Conservation (phyloP, 306 rosid species). For the Malus fusca region DNA sequence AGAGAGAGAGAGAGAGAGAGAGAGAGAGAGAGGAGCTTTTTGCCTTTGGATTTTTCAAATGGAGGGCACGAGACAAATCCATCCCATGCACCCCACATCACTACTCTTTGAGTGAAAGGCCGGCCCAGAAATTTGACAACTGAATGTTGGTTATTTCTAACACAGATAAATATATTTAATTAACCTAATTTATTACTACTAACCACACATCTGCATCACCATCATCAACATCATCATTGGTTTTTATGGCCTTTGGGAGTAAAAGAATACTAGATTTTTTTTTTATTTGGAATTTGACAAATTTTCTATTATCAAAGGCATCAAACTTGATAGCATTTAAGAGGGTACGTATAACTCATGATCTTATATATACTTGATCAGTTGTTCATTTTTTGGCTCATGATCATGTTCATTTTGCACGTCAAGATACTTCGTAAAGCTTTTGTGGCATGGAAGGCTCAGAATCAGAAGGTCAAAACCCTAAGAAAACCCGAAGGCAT, state of each 20-base stretch:
- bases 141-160: not conserved
- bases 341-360: too few relatives aligned
- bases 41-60: slow-evolving; percentile 14
- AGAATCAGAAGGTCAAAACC: not conserved
- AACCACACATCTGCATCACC: slow-evolving; percentile 7
- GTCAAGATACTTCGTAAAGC: not conserved
- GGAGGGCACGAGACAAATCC: not conserved
- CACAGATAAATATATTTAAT: not conserved
- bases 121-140: slow-evolving; percentile 14
- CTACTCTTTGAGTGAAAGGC: slow-evolving; percentile 1
- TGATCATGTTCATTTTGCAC: not conserved
- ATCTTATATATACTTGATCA: too few relatives aligned
- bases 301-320: not conserved
- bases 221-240: slow-evolving; percentile 10
- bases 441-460: not conserved
- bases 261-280: not conserved
- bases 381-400: not conserved
- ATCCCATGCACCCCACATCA: not conserved
- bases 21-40: not conserved
- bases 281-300: not conserved
- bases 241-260: not conserved
- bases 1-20: not conserved
- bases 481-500: not conserved
- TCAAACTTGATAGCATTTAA: not conserved
- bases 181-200: not conserved